Percentiles rank a stretch among this genome's conserved stretches.
Conservation (phyloP, 768 basidiomycete species). For the Termitomyces sp. region DNA sequence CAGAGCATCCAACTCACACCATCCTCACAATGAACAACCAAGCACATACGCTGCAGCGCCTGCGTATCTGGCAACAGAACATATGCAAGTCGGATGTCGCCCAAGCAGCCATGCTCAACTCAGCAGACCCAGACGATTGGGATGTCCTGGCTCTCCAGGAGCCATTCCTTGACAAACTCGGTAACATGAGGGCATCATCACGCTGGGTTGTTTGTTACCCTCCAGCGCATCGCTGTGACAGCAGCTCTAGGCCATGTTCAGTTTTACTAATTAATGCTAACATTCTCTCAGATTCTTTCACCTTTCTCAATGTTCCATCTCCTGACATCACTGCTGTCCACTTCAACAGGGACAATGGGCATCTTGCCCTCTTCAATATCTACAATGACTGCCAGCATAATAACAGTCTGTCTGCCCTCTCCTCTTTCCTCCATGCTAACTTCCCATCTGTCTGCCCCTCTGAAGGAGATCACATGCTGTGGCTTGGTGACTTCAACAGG, state of each 20-base stretch:
- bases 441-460: neutral
- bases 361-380: too few species aligned
- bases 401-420: neutral
- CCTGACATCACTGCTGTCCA: too few species aligned
- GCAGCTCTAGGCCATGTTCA: neutral
- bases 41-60: constrained; percentile 16
- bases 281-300: too few species aligned
- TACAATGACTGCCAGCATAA: neutral
- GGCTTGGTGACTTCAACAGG: too few species aligned
- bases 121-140: too few species aligned
- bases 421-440: neutral
- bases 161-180: constrained; percentile 20
- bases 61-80: constrained; percentile 14
- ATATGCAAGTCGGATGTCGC: too few species aligned
- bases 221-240: too few species aligned
- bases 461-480: too few species aligned
- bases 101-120: too few species aligned
- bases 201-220: constrained; percentile 3
- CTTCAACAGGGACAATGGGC: too few species aligned
- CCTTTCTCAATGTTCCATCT: too few species aligned
- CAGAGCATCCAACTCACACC: neutral
- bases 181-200: constrained; percentile 7
- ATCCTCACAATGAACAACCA: neutral
- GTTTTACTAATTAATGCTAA: too few species aligned
- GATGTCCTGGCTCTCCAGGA: constrained; percentile 9